Conservation (phyloP, 805 yeast species). For the Ascoidea rubescens region DNA sequence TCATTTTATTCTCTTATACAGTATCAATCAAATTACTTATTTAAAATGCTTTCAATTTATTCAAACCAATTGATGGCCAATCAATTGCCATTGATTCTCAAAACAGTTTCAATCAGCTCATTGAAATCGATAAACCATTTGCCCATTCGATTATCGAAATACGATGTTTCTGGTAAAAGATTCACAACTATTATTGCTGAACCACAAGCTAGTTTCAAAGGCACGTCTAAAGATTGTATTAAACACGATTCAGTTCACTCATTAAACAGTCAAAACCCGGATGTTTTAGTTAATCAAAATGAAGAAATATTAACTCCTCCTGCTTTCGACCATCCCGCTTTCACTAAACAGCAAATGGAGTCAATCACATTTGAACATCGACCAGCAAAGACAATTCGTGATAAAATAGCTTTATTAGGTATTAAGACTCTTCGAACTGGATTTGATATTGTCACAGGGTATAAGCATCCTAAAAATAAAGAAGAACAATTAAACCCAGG, state of each 20-base stretch:
- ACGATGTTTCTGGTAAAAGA: neutral
- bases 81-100: neutral
- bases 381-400: slow-evolving; percentile 30
- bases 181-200: neutral
- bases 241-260: neutral
- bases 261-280: too few relatives aligned
- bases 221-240: neutral
- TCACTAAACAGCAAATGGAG: slow-evolving; percentile 22
- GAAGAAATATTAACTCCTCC: slow-evolving; percentile 14
- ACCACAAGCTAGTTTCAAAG: neutral
- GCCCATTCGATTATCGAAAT: too few relatives aligned
- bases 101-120: neutral
- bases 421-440: slow-evolving; percentile 29
- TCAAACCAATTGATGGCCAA: neutral
- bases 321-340: slow-evolving; percentile 31
- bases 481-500: slow-evolving; percentile 19
- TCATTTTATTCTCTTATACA: neutral
- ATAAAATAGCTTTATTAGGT: slow-evolving; percentile 34
- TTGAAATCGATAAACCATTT: neutral
- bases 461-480: slow-evolving; percentile 35
- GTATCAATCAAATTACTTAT: neutral
- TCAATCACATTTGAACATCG: slow-evolving; percentile 37
- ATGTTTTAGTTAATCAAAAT: neutral
- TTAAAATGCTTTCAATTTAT: neutral
- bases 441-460: slow-evolving; percentile 56